phyloP scores from a whole-genome alignment of 257 asterid species.

The Capsicum rhomboideum region DNA sequence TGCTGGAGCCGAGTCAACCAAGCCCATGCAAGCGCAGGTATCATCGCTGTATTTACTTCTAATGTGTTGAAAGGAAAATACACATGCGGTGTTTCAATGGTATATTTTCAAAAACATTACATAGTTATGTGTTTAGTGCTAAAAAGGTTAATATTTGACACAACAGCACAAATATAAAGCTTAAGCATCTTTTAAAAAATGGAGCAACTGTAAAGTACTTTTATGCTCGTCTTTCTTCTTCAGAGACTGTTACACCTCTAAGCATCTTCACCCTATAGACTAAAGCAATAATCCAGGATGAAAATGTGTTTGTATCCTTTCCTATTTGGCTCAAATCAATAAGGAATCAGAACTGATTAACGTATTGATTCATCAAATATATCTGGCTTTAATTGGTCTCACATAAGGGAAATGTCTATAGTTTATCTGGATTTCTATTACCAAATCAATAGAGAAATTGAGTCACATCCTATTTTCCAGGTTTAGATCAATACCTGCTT shows the following conservation, averaged over 20 bases:
- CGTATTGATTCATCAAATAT: neutral
- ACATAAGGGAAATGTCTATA: neutral
- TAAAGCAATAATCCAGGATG: neutral
- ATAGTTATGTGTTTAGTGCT: neutral
- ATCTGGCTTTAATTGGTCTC: neutral
- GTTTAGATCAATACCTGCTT: neutral
- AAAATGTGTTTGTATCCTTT: neutral
- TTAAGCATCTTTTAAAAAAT: neutral
- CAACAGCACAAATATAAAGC: neutral
- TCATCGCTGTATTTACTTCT: neutral
- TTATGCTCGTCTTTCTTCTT: neutral
- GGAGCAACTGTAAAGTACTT: neutral
- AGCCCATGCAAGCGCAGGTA: constrained; percentile 88
- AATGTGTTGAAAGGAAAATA: neutral
- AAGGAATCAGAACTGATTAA: neutral
- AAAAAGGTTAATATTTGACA: neutral
- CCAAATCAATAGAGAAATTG: neutral
- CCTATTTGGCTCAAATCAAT: neutral
- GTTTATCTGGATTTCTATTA: neutral
- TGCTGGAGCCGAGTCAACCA: constrained; percentile 86
- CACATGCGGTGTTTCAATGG: neutral
- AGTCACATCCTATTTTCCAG: neutral
- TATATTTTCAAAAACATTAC: neutral
- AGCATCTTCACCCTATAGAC: neutral
- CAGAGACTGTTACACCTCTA: neutral